Conservation (phyloP, 2,329 filamentous ascomycete genomes). For the Botryotinia globosa region DNA sequence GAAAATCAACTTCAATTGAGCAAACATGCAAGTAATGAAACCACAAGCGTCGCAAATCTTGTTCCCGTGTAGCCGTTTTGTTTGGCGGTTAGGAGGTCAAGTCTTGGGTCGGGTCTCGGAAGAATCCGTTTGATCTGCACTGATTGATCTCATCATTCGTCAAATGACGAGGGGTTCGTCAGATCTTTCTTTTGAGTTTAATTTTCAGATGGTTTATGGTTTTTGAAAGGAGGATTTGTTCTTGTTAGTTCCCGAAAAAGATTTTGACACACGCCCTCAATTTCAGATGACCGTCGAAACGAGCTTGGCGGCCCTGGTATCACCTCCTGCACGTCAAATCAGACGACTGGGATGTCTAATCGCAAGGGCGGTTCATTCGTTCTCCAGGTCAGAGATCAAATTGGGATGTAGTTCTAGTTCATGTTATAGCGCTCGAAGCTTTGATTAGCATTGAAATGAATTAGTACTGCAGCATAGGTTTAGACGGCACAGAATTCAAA, state of each 20-base stretch:
- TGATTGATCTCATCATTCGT: background rate
- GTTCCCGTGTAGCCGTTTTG: constrained; percentile 5
- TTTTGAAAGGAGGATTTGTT: background rate
- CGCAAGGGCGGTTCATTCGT: background rate
- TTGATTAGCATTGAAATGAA: background rate
- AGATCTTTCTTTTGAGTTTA: constrained; percentile 15
- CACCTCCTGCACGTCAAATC: constrained; percentile 12
- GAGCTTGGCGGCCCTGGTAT: constrained; percentile 6
- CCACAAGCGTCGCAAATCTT: constrained; percentile 9
- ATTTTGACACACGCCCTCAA: constrained; percentile 11
- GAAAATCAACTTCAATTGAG: background rate
- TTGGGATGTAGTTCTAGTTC: background rate
- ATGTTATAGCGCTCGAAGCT: background rate
- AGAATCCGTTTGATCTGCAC: background rate
- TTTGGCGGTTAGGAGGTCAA: constrained; percentile 5
- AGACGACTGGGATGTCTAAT: background rate
- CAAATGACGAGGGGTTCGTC: background rate
- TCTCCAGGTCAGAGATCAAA: background rate
- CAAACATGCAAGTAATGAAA: constrained; percentile 13
- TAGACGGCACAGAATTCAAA: background rate
- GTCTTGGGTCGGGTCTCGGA: background rate
- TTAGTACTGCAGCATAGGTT: background rate
- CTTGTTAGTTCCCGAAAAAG: background rate
- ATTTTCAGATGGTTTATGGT: constrained; percentile 1
- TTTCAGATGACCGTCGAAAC: constrained; percentile 17